These are phyloP conservation scores for Ramaria sp. DNA, from an alignment of 768 basidiomycete species.

Conservation along the genomic window DNA sequence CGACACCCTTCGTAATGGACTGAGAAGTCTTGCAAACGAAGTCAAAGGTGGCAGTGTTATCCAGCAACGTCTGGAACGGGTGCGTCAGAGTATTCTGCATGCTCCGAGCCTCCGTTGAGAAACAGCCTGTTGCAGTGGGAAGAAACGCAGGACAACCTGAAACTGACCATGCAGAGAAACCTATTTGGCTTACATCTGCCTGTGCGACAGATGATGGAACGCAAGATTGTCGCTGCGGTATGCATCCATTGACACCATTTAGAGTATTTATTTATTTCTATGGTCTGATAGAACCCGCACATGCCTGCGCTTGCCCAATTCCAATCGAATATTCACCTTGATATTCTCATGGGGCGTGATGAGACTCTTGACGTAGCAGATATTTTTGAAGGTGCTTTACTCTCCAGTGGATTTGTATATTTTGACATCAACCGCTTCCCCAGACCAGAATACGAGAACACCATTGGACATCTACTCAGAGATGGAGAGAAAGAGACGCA, in stretches of 20 bases:
- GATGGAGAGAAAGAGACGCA: slow-evolving; percentile 50
- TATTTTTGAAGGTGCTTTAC: slow-evolving; percentile 59
- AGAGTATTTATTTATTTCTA: neutral
- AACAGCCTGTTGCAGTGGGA: slow-evolving; percentile 59
- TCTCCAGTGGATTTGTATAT: neutral
- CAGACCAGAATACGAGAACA: slow-evolving; percentile 43
- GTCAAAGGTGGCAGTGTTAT: slow-evolving; percentile 49
- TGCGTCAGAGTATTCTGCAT: slow-evolving; percentile 25
- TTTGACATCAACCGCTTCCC: neutral
- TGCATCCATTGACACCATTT: slow-evolving; percentile 18
- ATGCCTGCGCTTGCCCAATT: slow-evolving; percentile 47
- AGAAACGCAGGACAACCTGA: slow-evolving; percentile 79
- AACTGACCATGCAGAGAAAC: slow-evolving; percentile 76
- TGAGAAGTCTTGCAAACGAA: slow-evolving; percentile 69
- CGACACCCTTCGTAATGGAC: slow-evolving; percentile 80
- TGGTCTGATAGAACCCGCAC: slow-evolving; percentile 43
- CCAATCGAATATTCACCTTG: slow-evolving; percentile 69
- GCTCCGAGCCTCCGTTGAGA: neutral
- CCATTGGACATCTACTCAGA: slow-evolving; percentile 49
- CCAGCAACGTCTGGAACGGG: slow-evolving; percentile 66
- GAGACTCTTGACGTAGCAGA: slow-evolving; percentile 71
- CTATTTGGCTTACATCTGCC: slow-evolving; percentile 83
- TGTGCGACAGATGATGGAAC: slow-evolving; percentile 87
- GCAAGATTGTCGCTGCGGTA: slow-evolving; percentile 72
- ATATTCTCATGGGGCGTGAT: slow-evolving; percentile 90